Evolutionary conservation across 2,329 filamentous ascomycete species (phyloP), one percentile per base, ranked within the genome.

Genomic region (Reticulascus tulasneorum): DNA sequence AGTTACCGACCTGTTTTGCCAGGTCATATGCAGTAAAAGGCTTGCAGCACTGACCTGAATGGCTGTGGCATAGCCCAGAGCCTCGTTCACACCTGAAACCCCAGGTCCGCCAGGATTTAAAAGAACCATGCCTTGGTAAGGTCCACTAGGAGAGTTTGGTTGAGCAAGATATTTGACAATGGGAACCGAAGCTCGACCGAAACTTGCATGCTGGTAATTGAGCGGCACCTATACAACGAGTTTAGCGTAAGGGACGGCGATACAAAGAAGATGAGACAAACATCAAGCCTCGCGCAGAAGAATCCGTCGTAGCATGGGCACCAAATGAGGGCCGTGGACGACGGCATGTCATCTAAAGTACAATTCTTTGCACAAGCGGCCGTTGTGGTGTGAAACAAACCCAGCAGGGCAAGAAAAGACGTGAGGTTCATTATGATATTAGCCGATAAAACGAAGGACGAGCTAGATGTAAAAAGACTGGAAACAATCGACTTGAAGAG

Each of bases 31-130:
- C n/a, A n/a, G n/a, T n/a, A n/a, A n/a, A n/a, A n/a, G n/a, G n/a
- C n/a, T n/a, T n/a, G n/a, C n/a, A n/a, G n/a, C n/a, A n/a, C n/a
- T n/a, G n/a, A n/a, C n/a, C 31, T 56, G 56, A 7, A 61, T 18
- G 3, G 44, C 10, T 15, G 38, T 43, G 9, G 51, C 54, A 7
- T 49, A 49, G 27, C 55, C 51, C 5, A 55, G 45, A 5, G 59
- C 30, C 9, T 58, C 45, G 0, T 23, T 29, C 6, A 67, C 53
- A 7, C 67, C 67, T 1, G 62, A 64, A 9, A 50, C 60, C 16
- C 67, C 63, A 0, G 67, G 67, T 0, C 68, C 68, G 26, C 68
- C 68, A 0, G 66, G 66, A 52, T 70, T 69, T 36, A 52, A 46
- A 43, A 71, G 52, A 24, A 70, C 51, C 27, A 65, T 52, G 15